Percentiles rank a stretch among this genome's conserved stretches.
Conservation (phyloP, 1,139 yeast genomes). For the Geotrichum histeridarum region DNA sequence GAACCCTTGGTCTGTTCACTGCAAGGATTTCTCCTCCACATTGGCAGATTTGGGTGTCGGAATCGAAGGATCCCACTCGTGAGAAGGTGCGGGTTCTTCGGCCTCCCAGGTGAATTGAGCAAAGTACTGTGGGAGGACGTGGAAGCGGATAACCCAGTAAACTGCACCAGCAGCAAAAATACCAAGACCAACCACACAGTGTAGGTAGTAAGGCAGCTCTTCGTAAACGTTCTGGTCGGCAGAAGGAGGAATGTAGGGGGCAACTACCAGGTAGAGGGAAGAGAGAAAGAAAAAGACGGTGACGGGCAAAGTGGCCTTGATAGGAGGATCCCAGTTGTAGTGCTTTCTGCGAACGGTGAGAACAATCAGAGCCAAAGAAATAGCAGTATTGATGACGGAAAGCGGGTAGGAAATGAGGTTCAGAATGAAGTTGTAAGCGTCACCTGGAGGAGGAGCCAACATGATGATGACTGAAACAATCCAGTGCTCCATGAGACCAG, state of each 20-base stretch:
- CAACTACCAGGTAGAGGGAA: constrained; percentile 64
- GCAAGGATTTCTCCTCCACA: neutral
- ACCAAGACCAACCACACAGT: constrained; percentile 80
- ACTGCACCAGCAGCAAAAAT: constrained; percentile 64
- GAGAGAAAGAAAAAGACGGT: constrained; percentile 60
- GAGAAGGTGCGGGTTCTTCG: neutral
- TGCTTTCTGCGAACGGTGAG: constrained; percentile 51
- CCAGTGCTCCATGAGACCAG: constrained; percentile 54
- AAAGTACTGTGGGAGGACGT: constrained; percentile 53
- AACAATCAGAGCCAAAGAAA: constrained; percentile 69
- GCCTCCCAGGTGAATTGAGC: constrained; percentile 30
- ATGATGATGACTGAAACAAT: constrained; percentile 51
- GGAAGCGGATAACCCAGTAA: constrained; percentile 69
- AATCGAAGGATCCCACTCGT: neutral
- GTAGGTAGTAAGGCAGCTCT: constrained; percentile 68
- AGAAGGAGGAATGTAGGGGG: constrained; percentile 77
- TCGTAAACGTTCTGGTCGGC: constrained; percentile 62
- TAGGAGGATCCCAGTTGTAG: constrained; percentile 63
- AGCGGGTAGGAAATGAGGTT: constrained; percentile 73
- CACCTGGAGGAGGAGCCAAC: constrained; percentile 67
- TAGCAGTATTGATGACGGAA: constrained; percentile 63
- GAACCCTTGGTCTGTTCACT: neutral
- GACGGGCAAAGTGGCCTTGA: constrained; percentile 62
- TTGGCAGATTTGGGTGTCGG: neutral
- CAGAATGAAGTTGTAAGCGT: constrained; percentile 69